Evolutionary conservation across 192 early-diverging fungal species (phyloP).

Genomic region (Entomortierella parvispora): DNA sequence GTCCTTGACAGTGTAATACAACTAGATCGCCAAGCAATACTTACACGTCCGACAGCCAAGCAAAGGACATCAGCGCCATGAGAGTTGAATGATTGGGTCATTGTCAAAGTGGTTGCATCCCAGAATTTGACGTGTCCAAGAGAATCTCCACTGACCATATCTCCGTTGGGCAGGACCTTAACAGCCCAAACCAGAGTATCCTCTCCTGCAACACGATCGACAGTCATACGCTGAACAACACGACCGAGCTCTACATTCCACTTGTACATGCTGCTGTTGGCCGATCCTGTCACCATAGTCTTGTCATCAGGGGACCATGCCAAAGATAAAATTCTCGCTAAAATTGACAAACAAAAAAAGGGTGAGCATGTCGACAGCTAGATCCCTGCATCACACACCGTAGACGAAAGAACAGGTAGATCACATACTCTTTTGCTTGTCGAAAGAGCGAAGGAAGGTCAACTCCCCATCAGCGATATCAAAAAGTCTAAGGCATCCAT

Average conservation of each 20-base stretch:
- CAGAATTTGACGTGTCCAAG: conserved; percentile 92
- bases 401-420: not conserved
- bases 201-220: conserved; percentile 74
- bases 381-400: no score
- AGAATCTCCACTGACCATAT: conserved; percentile 91
- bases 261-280: conserved; percentile 81
- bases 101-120: conserved; percentile 74
- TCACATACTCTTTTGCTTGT: conserved; percentile 64
- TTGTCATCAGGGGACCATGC: conserved; percentile 83
- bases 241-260: conserved; percentile 67
- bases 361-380: not conserved
- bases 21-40: not conserved
- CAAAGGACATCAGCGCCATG: conserved; percentile 93
- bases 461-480: conserved; percentile 80
- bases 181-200: conserved; percentile 94
- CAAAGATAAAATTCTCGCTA: conserved; percentile 82
- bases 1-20: not conserved
- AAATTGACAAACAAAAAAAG: conserved; percentile 6
- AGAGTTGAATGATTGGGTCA: conserved; percentile 74
- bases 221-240: conserved; percentile 75
- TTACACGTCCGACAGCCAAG: conserved; percentile 68
- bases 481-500: conserved; percentile 90
- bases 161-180: conserved; percentile 69
- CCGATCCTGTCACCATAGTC: conserved; percentile 82
- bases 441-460: conserved; percentile 73